A percentile compares a stretch with the other conserved stretches of the same genome.
Evolutionary conservation across 306 rosid genomes (phyloP).

Genomic region (Sophora flavescens): DNA sequence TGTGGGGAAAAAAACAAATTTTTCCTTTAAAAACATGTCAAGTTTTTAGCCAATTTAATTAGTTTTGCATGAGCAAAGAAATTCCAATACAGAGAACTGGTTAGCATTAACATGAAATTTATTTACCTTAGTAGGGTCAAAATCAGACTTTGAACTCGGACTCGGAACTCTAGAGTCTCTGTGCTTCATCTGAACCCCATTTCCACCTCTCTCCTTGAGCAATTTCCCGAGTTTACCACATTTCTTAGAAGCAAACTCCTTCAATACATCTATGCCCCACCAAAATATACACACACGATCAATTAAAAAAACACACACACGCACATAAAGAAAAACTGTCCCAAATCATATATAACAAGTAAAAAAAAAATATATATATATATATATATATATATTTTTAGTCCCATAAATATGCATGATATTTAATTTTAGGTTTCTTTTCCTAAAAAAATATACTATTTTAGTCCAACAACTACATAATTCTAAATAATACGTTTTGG

Average conservation of each 20-base stretch:
- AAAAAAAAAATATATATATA: no score
- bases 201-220: slow-evolving; percentile 64
- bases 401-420: no score
- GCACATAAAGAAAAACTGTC: no score
- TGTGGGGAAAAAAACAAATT: no score
- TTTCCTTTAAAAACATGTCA: no score
- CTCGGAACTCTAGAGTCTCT: slow-evolving; percentile 48
- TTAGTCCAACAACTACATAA: no score
- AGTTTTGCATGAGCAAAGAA: not conserved
- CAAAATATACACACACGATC: not conserved
- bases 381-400: no score
- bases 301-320: not conserved
- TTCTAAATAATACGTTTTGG: no score
- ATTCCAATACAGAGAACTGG: not conserved
- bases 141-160: slow-evolving; percentile 44
- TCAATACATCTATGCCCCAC: slow-evolving; percentile 72
- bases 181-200: slow-evolving; percentile 58
- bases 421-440: no score
- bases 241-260: slow-evolving; percentile 91
- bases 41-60: not conserved
- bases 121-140: slow-evolving; percentile 49
- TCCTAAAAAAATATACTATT: no score
- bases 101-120: not conserved
- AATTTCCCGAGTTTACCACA: slow-evolving; percentile 77
- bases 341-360: not conserved